phyloP scores from a whole-genome alignment of 1,139 yeast species.

The Kurtzmaniella quercitrusa region DNA sequence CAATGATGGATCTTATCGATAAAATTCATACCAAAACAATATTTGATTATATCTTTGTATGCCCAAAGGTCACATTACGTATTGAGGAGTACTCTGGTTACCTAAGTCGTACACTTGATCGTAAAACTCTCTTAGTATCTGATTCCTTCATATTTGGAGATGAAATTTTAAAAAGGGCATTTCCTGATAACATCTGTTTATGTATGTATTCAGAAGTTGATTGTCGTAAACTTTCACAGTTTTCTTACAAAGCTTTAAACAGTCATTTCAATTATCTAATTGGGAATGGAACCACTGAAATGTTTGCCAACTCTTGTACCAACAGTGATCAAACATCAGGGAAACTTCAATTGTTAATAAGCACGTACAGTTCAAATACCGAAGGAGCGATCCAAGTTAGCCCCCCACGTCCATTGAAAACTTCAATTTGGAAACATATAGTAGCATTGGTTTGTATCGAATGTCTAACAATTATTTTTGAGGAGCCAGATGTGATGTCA shows the following conservation, averaged over 20 bases:
- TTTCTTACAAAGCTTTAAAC: conserved; percentile 3
- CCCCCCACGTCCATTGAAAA: conserved; percentile 1
- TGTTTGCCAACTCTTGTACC: not conserved
- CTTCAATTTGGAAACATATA: conserved; percentile 13
- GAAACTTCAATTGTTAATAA: not conserved
- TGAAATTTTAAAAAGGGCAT: conserved; percentile 4
- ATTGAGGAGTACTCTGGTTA: conserved; percentile 4
- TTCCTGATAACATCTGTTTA: conserved; percentile 10
- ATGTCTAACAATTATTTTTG: conserved; percentile 18
- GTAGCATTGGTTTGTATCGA: conserved; percentile 15
- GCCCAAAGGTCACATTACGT: conserved; percentile 8
- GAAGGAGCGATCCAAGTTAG: not conserved
- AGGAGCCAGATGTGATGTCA: conserved; percentile 15
- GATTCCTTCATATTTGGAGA: conserved; percentile 15
- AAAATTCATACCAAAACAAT: not conserved
- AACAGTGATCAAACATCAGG: not conserved
- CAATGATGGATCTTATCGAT: not conserved
- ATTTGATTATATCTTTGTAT: conserved; percentile 11
- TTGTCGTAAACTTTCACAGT: conserved; percentile 12
- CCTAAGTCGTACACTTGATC: conserved; percentile 7
- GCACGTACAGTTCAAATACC: not conserved
- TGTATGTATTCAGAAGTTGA: conserved; percentile 14
- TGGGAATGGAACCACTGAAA: not conserved
- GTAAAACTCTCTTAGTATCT: conserved; percentile 11
- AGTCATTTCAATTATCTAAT: not conserved